phyloP scores from a whole-genome alignment of 2,329 filamentous ascomycete genomes.

The Apiospora malaysiana region DNA sequence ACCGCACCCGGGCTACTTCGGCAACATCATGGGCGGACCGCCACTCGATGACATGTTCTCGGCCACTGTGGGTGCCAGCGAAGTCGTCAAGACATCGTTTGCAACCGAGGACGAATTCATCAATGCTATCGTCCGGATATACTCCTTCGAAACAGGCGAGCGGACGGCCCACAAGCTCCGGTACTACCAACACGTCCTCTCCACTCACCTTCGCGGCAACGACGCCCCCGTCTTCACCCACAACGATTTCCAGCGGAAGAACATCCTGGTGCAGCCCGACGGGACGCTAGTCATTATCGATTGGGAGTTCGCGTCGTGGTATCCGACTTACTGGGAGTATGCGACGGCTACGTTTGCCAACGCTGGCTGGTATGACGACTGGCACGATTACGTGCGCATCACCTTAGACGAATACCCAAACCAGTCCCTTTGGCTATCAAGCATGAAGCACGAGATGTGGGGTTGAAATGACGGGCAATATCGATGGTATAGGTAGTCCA shows the following conservation, averaged over 20 bases:
- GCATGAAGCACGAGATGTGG: conserved; percentile 13
- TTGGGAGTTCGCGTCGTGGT: conserved; percentile 9
- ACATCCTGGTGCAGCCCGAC: background rate
- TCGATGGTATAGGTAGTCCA: background rate
- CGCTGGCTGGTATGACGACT: background rate
- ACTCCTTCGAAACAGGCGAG: conserved; percentile 2
- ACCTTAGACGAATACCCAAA: background rate
- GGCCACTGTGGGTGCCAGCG: background rate
- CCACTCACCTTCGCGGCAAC: background rate
- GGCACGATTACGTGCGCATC: conserved; percentile 8
- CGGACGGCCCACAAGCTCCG: background rate
- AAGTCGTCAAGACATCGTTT: background rate
- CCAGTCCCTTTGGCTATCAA: background rate
- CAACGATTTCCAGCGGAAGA: conserved; percentile 1
- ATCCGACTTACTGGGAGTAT: conserved; percentile 13
- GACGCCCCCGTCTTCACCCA: background rate
- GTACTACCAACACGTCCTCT: background rate
- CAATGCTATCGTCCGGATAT: background rate
- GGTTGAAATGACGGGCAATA: background rate
- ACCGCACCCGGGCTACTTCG: conserved; percentile 22
- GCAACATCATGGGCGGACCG: conserved; percentile 3
- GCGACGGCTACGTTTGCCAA: background rate
- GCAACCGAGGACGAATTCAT: conserved; percentile 5
- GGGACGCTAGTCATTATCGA: background rate
- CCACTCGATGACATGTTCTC: conserved; percentile 1